phyloP scores from a whole-genome alignment of 2,329 filamentous ascomycete genomes.

The Aspergillus flavus region DNA sequence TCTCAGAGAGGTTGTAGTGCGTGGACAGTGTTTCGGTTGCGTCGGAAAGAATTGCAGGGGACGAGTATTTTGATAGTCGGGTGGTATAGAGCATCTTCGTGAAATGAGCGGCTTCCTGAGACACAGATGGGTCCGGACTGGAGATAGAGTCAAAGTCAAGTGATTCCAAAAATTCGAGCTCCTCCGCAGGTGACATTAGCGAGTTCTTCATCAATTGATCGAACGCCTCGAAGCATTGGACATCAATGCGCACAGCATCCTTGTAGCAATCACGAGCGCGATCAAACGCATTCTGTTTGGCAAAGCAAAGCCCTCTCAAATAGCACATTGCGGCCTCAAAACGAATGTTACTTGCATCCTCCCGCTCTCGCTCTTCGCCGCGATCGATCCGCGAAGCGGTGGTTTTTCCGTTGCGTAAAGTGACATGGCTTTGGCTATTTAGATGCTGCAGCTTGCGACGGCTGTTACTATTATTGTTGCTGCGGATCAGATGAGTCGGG shows the following conservation, averaged over 20 bases:
- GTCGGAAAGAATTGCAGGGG: constrained; percentile 76
- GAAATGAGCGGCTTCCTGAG: constrained; percentile 89
- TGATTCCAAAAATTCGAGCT: constrained; percentile 84
- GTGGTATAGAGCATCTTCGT: constrained; percentile 97
- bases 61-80: constrained; percentile 90
- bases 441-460: constrained; percentile 73
- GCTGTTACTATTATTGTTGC: constrained; percentile 64
- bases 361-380: constrained; percentile 64
- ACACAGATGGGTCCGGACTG: constrained; percentile 65
- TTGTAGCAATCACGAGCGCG: constrained; percentile 98
- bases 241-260: constrained; percentile 92
- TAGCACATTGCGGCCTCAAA: constrained; percentile 99
- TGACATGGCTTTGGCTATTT: constrained; percentile 56
- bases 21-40: constrained; percentile 90
- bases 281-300: constrained; percentile 96
- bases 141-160: constrained; percentile 86
- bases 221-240: constrained; percentile 97
- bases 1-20: constrained; percentile 83
- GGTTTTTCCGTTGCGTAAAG: constrained; percentile 50
- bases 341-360: constrained; percentile 74
- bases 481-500: constrained; percentile 81
- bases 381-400: constrained; percentile 55
- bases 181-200: constrained; percentile 84
- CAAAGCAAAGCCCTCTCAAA: constrained; percentile 87
- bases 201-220: constrained; percentile 97